Evolutionary conservation across 768 basidiomycete genomes (phyloP), one percentile per base, ranked within the genome.

Genomic region (Termitomyces sp.): DNA sequence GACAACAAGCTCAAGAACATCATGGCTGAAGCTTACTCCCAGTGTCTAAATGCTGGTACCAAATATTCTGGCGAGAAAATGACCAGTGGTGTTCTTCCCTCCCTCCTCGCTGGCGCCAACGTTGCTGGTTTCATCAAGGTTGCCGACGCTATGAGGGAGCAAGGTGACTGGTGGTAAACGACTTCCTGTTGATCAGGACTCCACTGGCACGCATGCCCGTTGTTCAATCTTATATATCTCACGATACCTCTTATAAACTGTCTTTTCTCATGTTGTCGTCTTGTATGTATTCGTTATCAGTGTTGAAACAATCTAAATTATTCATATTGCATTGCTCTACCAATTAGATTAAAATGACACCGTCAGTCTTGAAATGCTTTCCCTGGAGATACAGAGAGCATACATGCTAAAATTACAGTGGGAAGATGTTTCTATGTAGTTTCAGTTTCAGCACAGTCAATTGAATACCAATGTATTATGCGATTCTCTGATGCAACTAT

Each of bases 111-210:
- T 48, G 88, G 88, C 49, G 87, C 87, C 59, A 91, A 91, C 75
- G 84, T 89, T 52, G 86, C 86, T 60, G 86, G 87, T 18, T 86
- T 86, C 72, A 80, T 84, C 71, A 85, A 86, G 70, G 82, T 82
- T 58, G 88, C 88, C 43, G 79, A 88, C 64, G 88, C 88, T 54
- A 88, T 88, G 86, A 80, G 76, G 67, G 85, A 80, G 64, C 87
- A 89, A 53, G 88, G 88, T 55, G 87, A 88, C 68, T 88, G 86
- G 85, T 90, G 86, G 86, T 89, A 79, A 77, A 74, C 55, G 60
- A 7, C 1, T 14, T 52, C 32, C 16, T 30, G n/a, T n/a, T 18
- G 23, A 48, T 30, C 3, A 16, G 7, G 8, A 30, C 3, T 14
- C 20, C 14, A 33, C 32, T n/a, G 13, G 33, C 35, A 33, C 50